Percentiles rank a stretch among this genome's conserved stretches.
Conservation (phyloP, 495 filamentous ascomycete species). For the Lichenothelia convexa region DNA sequence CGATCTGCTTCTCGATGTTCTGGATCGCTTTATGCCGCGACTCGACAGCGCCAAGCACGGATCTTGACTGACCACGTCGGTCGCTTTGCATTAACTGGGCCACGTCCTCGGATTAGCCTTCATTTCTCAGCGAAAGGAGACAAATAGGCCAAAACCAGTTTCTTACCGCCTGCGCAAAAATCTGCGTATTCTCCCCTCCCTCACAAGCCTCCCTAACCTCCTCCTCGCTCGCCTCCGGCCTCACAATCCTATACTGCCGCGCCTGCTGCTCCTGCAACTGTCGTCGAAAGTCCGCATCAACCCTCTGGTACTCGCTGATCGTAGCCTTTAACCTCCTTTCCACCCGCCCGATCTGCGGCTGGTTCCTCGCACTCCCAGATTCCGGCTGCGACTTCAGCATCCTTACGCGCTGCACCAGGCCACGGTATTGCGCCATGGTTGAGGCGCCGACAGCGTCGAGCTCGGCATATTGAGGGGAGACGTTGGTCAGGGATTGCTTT, state of each 20-base stretch:
- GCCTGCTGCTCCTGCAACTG: conserved; percentile 65
- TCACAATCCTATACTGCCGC: conserved; percentile 77
- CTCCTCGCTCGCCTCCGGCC: conserved; percentile 62
- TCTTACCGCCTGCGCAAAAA: conserved; percentile 68
- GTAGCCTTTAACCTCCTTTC: conserved; percentile 61
- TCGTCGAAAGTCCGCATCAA: conserved; percentile 59
- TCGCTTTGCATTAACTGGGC: conserved; percentile 40
- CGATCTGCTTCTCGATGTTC: conserved; percentile 76
- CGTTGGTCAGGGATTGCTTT: conserved; percentile 37
- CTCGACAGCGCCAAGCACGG: conserved; percentile 55
- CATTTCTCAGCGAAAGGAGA: not conserved
- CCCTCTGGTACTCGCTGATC: conserved; percentile 59
- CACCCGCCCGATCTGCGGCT: conserved; percentile 57
- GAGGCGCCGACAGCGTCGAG: conserved; percentile 43
- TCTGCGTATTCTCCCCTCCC: conserved; percentile 46
- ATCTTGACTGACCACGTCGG: conserved; percentile 62
- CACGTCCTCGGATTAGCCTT: conserved; percentile 4
- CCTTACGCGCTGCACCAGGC: conserved; percentile 54
- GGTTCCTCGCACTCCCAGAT: conserved; percentile 46
- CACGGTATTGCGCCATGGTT: conserved; percentile 64
- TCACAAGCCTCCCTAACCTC: conserved; percentile 64
- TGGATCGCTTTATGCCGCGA: conserved; percentile 76
- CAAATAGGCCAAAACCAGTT: not conserved
- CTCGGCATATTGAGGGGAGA: conserved; percentile 34
- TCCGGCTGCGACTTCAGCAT: conserved; percentile 64